Evolutionary conservation across 2,329 filamentous ascomycete species (phyloP), one percentile per base, ranked within the genome.

Genomic region (Leptographium lundbergii): DNA sequence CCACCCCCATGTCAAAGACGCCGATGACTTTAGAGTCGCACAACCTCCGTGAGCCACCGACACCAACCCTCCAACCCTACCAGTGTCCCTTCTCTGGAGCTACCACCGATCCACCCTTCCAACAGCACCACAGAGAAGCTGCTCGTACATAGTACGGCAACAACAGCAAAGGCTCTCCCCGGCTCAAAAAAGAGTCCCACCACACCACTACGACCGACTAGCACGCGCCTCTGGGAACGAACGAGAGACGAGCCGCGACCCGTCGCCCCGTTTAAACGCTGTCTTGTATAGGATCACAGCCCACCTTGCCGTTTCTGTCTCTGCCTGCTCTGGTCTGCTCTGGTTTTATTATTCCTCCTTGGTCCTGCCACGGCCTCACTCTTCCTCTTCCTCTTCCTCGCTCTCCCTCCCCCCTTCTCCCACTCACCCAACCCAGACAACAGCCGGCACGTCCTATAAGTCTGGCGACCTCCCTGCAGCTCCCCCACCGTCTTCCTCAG

Each of bases 31-130:
- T 69, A 70, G 72, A 77, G 75, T 77, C 72, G 71, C 75, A 79
- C 77, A 77, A 77, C 72, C 72, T 71, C 72, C 69, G 65, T 68
- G 69, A 72, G 70, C 73, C 72, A 72, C 69, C 69, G 68, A 72
- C 62, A 67, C 64, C 65, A 67, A 66, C 56, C 58, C n/a, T n/a
- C n/a, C n/a, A 58, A 56, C 65, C 36, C 36, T 69, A 68, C 70
- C 66, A 68, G 66, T 67, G 34, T 36, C 34, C 27, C 34, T 36
- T 36, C 34, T 10, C 34, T 63, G 62, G 69, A 19, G 64, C 22
- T n/a, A 62, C 63, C 59, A 53, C 60, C 62, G 60, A 63, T 61
- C 63, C 56, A 34, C 36, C 24, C n/a, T 22, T 45, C 22, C 7
- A 27, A 36, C 34, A 36, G 34, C 34, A 36, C 34, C 34, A 9